A percentile compares a stretch with the other conserved stretches of the same genome.
Conservation (phyloP, 345 rosid genomes). For the Trapa bicornis region DNA sequence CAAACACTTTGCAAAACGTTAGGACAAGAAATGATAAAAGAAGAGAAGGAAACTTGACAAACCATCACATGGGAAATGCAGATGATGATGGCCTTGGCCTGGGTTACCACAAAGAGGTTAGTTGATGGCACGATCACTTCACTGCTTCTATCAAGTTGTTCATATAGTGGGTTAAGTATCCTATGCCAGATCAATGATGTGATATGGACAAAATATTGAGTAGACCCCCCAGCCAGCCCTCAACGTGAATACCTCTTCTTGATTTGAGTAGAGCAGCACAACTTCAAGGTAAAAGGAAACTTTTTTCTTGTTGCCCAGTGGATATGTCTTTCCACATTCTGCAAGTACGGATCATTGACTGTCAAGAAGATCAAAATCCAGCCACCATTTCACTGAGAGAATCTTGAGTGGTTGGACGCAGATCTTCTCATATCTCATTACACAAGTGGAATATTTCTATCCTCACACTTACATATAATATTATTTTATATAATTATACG, state of each 20-base stretch:
- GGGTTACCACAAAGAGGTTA: not conserved
- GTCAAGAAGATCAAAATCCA: not conserved
- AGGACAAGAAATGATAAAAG: not conserved
- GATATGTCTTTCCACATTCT: not conserved
- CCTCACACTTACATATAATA: not conserved
- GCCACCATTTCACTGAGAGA: not conserved
- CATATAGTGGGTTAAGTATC: not conserved
- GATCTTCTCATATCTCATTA: not conserved
- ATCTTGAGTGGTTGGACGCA: not conserved
- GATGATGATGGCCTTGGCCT: not conserved
- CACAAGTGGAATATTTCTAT: not conserved
- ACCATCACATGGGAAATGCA: not conserved
- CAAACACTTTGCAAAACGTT: no score
- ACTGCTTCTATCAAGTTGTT: conserved; percentile 13
- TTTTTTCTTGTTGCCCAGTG: not conserved
- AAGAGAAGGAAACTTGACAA: not conserved
- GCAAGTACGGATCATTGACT: not conserved
- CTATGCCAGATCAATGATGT: no score
- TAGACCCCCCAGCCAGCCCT: no score
- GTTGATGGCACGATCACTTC: no score
- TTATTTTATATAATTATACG: no score
- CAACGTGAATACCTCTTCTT: no score
- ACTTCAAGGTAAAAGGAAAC: not conserved
- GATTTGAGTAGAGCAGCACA: not conserved
- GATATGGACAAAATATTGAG: not conserved